Conservation (phyloP, 108 stramenopile species). For the Nitzschia putrida region DNA sequence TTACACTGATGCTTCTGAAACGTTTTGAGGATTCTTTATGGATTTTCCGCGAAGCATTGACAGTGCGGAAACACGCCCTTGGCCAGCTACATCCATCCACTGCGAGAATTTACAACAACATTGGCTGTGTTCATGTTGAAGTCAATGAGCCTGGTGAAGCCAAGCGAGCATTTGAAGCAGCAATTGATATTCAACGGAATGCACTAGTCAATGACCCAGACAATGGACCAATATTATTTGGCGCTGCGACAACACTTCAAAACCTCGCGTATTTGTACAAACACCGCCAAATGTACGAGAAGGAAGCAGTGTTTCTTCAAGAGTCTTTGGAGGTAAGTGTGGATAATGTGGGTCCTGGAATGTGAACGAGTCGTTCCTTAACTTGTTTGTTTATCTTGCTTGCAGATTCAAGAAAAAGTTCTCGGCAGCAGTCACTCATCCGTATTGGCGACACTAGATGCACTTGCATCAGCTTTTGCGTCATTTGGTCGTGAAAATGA, state of each 20-base stretch:
- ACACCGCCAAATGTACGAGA: conserved; percentile 38
- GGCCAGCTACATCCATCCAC: conserved; percentile 51
- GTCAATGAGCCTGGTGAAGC: conserved; percentile 51
- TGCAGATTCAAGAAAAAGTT: conserved; percentile 52
- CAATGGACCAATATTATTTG: conserved; percentile 48
- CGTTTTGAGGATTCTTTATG: conserved; percentile 53
- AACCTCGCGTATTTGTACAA: conserved; percentile 60
- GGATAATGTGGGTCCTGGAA: background rate
- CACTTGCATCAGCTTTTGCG: conserved; percentile 40
- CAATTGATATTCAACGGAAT: conserved; percentile 55
- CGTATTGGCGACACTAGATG: conserved; percentile 52
- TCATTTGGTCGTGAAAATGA: conserved; percentile 19
- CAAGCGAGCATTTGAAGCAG: conserved; percentile 48
- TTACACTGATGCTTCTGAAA: conserved; percentile 45
- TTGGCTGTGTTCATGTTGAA: conserved; percentile 65
- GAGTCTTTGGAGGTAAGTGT: conserved; percentile 50
- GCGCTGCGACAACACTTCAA: conserved; percentile 56
- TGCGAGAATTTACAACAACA: conserved; percentile 63
- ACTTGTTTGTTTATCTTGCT: background rate
- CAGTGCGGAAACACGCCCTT: conserved; percentile 47
- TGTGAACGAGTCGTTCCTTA: background rate
- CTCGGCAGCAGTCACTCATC: conserved; percentile 38
- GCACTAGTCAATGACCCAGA: conserved; percentile 48
- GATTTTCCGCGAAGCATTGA: conserved; percentile 57
- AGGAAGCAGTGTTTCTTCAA: conserved; percentile 46